phyloP scores from a whole-genome alignment of 768 basidiomycete genomes.

The Myochromella boudieri region DNA sequence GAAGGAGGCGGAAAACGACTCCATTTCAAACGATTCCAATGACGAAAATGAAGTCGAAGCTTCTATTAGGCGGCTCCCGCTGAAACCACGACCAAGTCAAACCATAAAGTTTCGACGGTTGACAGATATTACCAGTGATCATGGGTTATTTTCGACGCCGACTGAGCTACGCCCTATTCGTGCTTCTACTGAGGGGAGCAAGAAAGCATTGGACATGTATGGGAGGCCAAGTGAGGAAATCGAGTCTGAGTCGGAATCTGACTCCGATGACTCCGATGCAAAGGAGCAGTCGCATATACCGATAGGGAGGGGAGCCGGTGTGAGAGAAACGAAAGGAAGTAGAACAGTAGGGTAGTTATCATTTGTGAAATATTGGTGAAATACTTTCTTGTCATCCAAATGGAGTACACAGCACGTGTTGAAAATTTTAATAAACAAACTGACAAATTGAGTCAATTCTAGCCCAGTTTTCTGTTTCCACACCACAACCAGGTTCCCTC shows the following conservation, averaged over 20 bases:
- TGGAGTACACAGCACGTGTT: slow-evolving; percentile 18
- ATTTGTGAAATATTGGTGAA: too few species aligned
- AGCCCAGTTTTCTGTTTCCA: slow-evolving; percentile 6
- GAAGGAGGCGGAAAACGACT: slow-evolving; percentile 11
- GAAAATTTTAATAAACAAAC: slow-evolving; percentile 13
- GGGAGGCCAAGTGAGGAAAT: slow-evolving; percentile 31
- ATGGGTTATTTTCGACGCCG: slow-evolving; percentile 28
- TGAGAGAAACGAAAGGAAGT: slow-evolving; percentile 12
- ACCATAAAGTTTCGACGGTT: slow-evolving; percentile 42
- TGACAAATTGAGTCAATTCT: slow-evolving; percentile 13
- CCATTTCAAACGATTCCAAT: slow-evolving; percentile 37
- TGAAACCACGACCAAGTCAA: slow-evolving; percentile 12
- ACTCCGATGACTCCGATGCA: slow-evolving; percentile 42
- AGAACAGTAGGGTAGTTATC: too few species aligned
- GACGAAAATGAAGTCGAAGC: slow-evolving; percentile 39
- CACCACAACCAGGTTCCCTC: slow-evolving; percentile 18
- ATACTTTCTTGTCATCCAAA: too few species aligned
- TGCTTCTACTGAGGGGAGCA: slow-evolving; percentile 23
- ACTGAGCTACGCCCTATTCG: slow-evolving; percentile 29
- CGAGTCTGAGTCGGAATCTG: slow-evolving; percentile 41
- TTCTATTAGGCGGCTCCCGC: slow-evolving; percentile 24
- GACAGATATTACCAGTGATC: slow-evolving; percentile 52
- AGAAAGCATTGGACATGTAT: slow-evolving; percentile 36
- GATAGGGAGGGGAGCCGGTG: slow-evolving; percentile 52
- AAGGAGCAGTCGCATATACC: slow-evolving; percentile 60